A percentile compares a stretch with the other conserved stretches of the same genome.
phyloP scores from a whole-genome alignment of 768 basidiomycete genomes.

The Trametes maxima region DNA sequence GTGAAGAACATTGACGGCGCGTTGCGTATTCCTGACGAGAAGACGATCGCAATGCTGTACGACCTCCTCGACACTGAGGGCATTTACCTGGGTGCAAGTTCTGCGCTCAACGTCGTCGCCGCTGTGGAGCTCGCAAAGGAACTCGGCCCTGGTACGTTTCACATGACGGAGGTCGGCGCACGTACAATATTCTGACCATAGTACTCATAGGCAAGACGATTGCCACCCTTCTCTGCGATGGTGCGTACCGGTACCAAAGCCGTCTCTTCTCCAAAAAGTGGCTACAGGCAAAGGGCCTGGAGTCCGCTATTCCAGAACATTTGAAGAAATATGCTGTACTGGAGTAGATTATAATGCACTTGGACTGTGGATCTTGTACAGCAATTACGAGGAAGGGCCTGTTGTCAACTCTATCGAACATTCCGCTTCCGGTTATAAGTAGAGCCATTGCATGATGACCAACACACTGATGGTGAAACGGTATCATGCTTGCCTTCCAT shows the following conservation, averaged over 20 bases:
- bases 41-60: slow-evolving; percentile 93
- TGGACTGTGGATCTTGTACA: too few relatives aligned
- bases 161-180: background rate
- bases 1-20: slow-evolving; percentile 80
- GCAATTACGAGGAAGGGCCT: too few relatives aligned
- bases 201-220: slow-evolving; percentile 66
- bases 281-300: slow-evolving; percentile 80
- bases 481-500: slow-evolving; percentile 89
- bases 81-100: slow-evolving; percentile 91
- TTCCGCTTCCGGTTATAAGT: too few relatives aligned
- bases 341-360: slow-evolving; percentile 42
- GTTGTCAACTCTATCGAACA: too few relatives aligned
- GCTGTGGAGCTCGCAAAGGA: slow-evolving; percentile 85
- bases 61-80: slow-evolving; percentile 91
- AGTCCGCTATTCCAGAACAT: slow-evolving; percentile 76
- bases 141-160: slow-evolving; percentile 75
- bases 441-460: too few relatives aligned
- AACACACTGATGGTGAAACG: slow-evolving; percentile 27
- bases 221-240: slow-evolving; percentile 91
- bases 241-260: slow-evolving; percentile 96
- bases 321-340: slow-evolving; percentile 90
- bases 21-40: slow-evolving; percentile 82
- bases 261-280: slow-evolving; percentile 93
- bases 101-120: slow-evolving; percentile 93
- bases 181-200: background rate